Evolutionary conservation across 495 filamentous ascomycete genomes (phyloP).

Genomic region (Clohesyomyces aquaticus): DNA sequence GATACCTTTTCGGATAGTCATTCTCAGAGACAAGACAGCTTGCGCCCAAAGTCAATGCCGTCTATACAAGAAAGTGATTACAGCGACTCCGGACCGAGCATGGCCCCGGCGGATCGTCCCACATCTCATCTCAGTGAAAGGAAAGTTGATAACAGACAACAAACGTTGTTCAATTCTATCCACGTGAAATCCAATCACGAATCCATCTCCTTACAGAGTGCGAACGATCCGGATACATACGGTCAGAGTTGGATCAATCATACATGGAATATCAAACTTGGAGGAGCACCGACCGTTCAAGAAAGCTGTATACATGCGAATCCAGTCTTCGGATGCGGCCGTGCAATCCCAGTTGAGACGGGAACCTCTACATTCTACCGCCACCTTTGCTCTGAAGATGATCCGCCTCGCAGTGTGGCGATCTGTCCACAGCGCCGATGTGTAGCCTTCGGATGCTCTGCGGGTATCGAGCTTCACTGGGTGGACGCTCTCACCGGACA

Average conservation of each 20-base stretch:
- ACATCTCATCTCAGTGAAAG: not conserved
- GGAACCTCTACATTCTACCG: constrained; percentile 54
- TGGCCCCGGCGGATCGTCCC: not conserved
- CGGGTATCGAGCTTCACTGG: constrained; percentile 75
- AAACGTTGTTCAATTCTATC: constrained; percentile 20
- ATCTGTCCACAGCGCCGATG: constrained; percentile 70
- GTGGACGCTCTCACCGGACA: constrained; percentile 64
- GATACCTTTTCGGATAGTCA: constrained; percentile 2
- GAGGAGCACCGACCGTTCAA: constrained; percentile 6
- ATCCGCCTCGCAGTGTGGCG: constrained; percentile 68
- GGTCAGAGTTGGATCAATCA: constrained; percentile 31
- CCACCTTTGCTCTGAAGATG: constrained; percentile 66
- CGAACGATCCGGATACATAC: constrained; percentile 12
- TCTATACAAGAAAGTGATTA: constrained; percentile 13
- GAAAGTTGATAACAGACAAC: constrained; percentile 1
- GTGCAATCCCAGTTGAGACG: constrained; percentile 31
- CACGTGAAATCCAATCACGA: constrained; percentile 22
- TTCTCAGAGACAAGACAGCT: not conserved
- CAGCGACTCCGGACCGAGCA: constrained; percentile 4
- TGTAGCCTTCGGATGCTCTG: constrained; percentile 70
- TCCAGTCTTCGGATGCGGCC: not conserved
- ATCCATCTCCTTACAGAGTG: constrained; percentile 18
- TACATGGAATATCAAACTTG: constrained; percentile 34
- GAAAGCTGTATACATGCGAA: not conserved
- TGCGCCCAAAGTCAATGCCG: constrained; percentile 6